These are phyloP conservation scores for Termitomyces sp. DNA, from an alignment of 1,284 basidiomycete species.

Conservation along the genomic window DNA sequence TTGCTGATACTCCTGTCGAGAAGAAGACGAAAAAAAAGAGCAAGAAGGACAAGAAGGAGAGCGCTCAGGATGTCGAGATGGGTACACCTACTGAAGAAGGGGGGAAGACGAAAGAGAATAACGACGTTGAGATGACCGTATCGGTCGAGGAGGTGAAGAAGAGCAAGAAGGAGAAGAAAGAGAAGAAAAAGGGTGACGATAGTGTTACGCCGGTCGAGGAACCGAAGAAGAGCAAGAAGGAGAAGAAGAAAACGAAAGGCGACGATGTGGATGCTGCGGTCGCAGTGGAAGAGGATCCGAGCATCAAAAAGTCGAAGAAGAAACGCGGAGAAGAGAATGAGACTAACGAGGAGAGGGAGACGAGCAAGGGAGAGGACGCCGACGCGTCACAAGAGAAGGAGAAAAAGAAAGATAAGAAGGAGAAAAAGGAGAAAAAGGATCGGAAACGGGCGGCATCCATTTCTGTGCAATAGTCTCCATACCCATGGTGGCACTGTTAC, in stretches of 20 bases:
- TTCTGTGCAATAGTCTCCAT: conserved; percentile 11
- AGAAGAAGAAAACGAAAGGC: conserved; percentile 18
- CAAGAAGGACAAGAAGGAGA: conserved; percentile 14
- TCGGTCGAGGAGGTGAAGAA: conserved; percentile 9
- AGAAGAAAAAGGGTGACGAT: conserved; percentile 16
- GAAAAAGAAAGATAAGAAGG: conserved; percentile 18
- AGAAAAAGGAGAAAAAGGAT: conserved; percentile 17
- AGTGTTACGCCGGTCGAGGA: conserved; percentile 1
- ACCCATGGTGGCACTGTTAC: not conserved
- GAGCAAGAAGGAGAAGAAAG: conserved; percentile 18
- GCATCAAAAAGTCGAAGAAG: conserved; percentile 16
- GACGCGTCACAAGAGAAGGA: conserved; percentile 10
- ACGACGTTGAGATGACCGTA: conserved; percentile 5
- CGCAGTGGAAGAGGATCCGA: conserved; percentile 11
- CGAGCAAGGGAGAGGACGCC: conserved; percentile 1
- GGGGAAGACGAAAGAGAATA: conserved; percentile 10
- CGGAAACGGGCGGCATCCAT: conserved; percentile 16
- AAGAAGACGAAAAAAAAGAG: conserved; percentile 14
- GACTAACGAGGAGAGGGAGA: not conserved
- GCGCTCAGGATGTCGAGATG: conserved; percentile 7
- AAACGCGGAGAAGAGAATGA: conserved; percentile 8
- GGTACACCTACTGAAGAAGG: conserved; percentile 7
- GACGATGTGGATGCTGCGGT: conserved; percentile 15
- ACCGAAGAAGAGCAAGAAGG: conserved; percentile 16
- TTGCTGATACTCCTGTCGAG: conserved; percentile 10